phyloP scores from a whole-genome alignment of 768 basidiomycete species.

The Kwoniella dejecticola region DNA sequence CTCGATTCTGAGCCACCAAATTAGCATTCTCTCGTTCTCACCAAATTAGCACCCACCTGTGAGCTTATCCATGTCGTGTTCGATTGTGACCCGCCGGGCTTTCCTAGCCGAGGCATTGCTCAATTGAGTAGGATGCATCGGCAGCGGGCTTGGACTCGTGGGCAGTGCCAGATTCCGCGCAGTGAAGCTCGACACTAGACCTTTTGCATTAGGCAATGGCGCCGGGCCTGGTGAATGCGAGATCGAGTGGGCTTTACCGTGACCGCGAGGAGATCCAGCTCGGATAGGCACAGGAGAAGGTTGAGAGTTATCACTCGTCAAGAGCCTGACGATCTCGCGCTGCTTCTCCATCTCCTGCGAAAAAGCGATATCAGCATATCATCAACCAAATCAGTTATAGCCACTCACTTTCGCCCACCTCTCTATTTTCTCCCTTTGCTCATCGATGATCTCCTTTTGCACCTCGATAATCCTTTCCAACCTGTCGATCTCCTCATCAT shows the following conservation, averaged over 20 bases:
- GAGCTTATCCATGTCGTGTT: constrained; percentile 49
- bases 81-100: constrained; percentile 48
- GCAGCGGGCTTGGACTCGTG: constrained; percentile 37
- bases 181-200: constrained; percentile 41
- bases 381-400: too few species aligned
- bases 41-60: too few species aligned
- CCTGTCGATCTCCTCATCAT: constrained; percentile 41
- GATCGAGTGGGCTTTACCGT: constrained; percentile 35
- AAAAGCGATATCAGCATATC: constrained; percentile 1
- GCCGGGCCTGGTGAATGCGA: constrained; percentile 15
- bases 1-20: constrained; percentile 30
- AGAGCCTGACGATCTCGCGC: constrained; percentile 39
- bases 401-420: constrained; percentile 48
- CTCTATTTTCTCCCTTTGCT: constrained; percentile 49
- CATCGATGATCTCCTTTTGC: constrained; percentile 46
- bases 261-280: constrained; percentile 15
- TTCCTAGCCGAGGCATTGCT: constrained; percentile 39
- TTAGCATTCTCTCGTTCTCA: constrained; percentile 31
- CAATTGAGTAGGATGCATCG: constrained; percentile 42
- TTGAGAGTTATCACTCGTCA: constrained; percentile 23
- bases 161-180: constrained; percentile 46
- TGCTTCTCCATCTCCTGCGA: constrained; percentile 45
- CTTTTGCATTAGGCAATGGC: constrained; percentile 18
- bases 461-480: constrained; percentile 51
- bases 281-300: constrained; percentile 6